Conservation (phyloP, 2,329 filamentous ascomycete species). For the Clarireedia sp. region DNA sequence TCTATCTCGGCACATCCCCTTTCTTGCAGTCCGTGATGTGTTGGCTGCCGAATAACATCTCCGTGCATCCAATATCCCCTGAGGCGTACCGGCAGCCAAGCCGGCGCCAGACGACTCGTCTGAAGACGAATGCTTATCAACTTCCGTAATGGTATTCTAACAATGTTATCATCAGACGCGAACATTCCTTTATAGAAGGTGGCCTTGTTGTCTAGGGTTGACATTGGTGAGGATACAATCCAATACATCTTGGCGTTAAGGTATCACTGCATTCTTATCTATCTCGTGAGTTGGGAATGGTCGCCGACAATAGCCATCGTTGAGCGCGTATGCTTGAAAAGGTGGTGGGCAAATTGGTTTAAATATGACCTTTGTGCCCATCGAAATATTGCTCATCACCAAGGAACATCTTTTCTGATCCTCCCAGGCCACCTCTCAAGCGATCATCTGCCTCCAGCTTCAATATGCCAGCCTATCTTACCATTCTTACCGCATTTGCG, state of each 20-base stretch:
- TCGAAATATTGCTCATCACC: neutral
- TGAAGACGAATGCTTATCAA: neutral
- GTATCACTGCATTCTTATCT: neutral
- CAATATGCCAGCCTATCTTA: slow-evolving; percentile 24
- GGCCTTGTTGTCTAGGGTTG: neutral
- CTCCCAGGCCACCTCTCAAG: neutral
- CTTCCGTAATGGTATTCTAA: slow-evolving; percentile 2
- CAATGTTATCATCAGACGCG: neutral
- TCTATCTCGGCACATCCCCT: neutral
- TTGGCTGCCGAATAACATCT: slow-evolving; percentile 5
- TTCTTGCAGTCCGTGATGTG: neutral
- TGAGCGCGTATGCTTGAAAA: neutral
- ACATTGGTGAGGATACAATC: neutral
- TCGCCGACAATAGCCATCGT: neutral
- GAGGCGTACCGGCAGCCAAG: neutral
- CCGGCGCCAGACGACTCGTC: neutral
- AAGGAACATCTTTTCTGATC: neutral
- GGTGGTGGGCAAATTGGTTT: neutral
- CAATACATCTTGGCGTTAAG: neutral
- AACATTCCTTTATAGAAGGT: slow-evolving; percentile 4
- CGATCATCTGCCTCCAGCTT: neutral
- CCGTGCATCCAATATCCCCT: neutral
- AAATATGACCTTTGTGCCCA: neutral
- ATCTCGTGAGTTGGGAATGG: neutral
- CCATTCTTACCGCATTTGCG: slow-evolving; percentile 24